A percentile compares a stretch with the other conserved stretches of the same genome.
Conservation (phyloP, 2,329 filamentous ascomycete species). For the Diplodia seriata region DNA sequence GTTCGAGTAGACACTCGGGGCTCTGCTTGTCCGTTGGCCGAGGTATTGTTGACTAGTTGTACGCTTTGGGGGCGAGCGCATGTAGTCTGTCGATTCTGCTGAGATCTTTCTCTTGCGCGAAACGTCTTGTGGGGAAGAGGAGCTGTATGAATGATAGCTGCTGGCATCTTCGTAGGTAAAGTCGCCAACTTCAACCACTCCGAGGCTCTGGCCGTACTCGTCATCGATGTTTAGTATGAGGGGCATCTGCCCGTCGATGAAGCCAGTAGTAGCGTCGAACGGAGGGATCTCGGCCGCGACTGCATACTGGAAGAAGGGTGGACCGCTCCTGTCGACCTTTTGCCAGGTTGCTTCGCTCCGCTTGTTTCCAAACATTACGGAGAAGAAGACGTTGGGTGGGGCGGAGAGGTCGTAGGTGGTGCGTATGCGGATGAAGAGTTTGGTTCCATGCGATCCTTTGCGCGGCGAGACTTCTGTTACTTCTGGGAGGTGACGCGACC, state of each 20-base stretch:
- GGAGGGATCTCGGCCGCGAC: constrained; percentile 76
- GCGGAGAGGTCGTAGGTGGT: constrained; percentile 76
- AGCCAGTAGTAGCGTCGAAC: constrained; percentile 66
- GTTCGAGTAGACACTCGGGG: constrained; percentile 41
- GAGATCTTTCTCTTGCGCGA: constrained; percentile 65
- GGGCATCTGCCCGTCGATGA: constrained; percentile 62
- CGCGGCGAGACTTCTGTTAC: constrained; percentile 74
- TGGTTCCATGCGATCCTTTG: constrained; percentile 68
- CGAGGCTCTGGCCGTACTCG: constrained; percentile 58
- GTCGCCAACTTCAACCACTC: constrained; percentile 63
- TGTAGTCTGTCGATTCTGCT: constrained; percentile 55
- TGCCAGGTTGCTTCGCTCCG: constrained; percentile 72
- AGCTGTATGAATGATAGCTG: constrained; percentile 44
- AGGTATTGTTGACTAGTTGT: constrained; percentile 54
- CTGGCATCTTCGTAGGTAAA: constrained; percentile 65
- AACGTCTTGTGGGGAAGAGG: constrained; percentile 42
- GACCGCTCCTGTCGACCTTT: constrained; percentile 63
- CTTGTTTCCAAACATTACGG: constrained; percentile 78
- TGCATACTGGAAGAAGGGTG: constrained; percentile 70
- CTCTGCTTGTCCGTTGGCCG: constrained; percentile 18
- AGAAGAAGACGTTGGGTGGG: constrained; percentile 62
- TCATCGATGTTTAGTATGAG: constrained; percentile 67
- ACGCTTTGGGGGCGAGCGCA: constrained; percentile 58
- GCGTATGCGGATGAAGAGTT: constrained; percentile 75
- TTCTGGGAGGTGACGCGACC: constrained; percentile 63